A percentile compares a stretch with the other conserved stretches of the same genome.
These are phyloP conservation scores for Penicillium sp. DNA, from an alignment of 2,329 filamentous ascomycete species.

Conservation along the genomic window DNA sequence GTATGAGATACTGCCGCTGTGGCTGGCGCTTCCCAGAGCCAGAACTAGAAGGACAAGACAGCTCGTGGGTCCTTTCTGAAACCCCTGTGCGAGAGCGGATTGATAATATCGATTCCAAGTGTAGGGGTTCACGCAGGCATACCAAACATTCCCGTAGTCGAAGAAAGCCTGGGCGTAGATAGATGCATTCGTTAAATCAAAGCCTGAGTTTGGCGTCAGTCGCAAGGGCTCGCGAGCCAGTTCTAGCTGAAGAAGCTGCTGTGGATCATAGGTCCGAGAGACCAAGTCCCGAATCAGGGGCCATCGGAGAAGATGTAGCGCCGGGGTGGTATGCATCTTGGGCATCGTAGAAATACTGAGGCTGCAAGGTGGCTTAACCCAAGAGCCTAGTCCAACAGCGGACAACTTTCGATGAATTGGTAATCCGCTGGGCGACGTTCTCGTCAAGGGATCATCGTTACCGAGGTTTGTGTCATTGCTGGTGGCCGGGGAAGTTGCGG, in stretches of 20 bases:
- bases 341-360: slow-evolving; percentile 81
- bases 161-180: slow-evolving; percentile 78
- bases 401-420: slow-evolving; percentile 43
- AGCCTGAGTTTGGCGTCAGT: slow-evolving; percentile 54
- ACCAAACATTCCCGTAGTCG: slow-evolving; percentile 77
- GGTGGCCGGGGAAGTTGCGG: slow-evolving; percentile 61
- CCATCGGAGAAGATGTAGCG: slow-evolving; percentile 66
- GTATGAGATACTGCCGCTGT: slow-evolving; percentile 70
- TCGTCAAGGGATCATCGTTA: slow-evolving; percentile 53
- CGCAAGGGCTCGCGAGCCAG: slow-evolving; percentile 74
- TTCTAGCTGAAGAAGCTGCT: slow-evolving; percentile 76
- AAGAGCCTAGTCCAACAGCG: slow-evolving; percentile 66
- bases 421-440: slow-evolving; percentile 12
- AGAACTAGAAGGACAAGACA: slow-evolving; percentile 77
- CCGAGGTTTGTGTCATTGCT: slow-evolving; percentile 61
- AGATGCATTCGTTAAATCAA: slow-evolving; percentile 70
- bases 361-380: slow-evolving; percentile 52
- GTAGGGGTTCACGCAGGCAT: slow-evolving; percentile 78
- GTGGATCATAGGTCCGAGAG: slow-evolving; percentile 71
- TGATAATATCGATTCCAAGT: slow-evolving; percentile 74
- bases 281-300: slow-evolving; percentile 73
- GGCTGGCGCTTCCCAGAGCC: slow-evolving; percentile 71
- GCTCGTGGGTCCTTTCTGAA: slow-evolving; percentile 74
- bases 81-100: slow-evolving; percentile 69
- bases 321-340: slow-evolving; percentile 76